These are phyloP conservation scores for Cochlearia excelsa DNA, from an alignment of 345 rosid species.

Conservation along the genomic window DNA sequence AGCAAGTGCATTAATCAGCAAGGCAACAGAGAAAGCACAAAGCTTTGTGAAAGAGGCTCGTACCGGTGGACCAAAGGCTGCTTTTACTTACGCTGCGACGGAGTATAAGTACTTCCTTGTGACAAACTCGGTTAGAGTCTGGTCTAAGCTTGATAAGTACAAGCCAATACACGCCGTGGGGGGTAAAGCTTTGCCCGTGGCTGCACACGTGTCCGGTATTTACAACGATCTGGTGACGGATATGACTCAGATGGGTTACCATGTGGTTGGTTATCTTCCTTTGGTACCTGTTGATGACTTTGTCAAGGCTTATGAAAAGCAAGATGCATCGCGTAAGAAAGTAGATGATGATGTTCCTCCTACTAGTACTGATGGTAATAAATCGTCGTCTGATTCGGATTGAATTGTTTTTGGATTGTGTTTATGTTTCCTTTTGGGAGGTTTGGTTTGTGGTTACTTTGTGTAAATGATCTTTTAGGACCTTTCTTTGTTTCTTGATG, in stretches of 20 bases:
- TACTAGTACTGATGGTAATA: slow-evolving; percentile 5
- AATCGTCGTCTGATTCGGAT: slow-evolving; percentile 48
- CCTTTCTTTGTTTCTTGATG: background rate
- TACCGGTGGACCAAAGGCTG: slow-evolving; percentile 60
- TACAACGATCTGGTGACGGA: slow-evolving; percentile 50
- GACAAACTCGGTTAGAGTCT: slow-evolving; percentile 50
- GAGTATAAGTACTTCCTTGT: slow-evolving; percentile 58
- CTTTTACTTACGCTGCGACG: slow-evolving; percentile 40
- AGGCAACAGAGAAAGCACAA: slow-evolving; percentile 47
- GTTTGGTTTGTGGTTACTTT: slow-evolving; percentile 8
- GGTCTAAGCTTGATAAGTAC: slow-evolving; percentile 49
- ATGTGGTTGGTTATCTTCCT: slow-evolving; percentile 52
- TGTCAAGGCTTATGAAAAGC: slow-evolving; percentile 49
- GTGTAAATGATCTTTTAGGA: slow-evolving; percentile 28
- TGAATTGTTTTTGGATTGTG: slow-evolving; percentile 13
- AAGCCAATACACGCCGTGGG: slow-evolving; percentile 51
- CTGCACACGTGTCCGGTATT: slow-evolving; percentile 46
- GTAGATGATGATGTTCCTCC: slow-evolving; percentile 11
- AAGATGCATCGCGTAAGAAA: slow-evolving; percentile 35
- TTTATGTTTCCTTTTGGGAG: background rate
- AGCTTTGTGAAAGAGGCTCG: slow-evolving; percentile 52
- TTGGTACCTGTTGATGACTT: slow-evolving; percentile 69
- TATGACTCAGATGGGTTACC: slow-evolving; percentile 57
- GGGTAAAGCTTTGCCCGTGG: slow-evolving; percentile 51
- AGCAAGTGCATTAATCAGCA: slow-evolving; percentile 39